A percentile compares a stretch with the other conserved stretches of the same genome.
phyloP scores from a whole-genome alignment of 2,329 filamentous ascomycete genomes.

The Septoria linicola region DNA sequence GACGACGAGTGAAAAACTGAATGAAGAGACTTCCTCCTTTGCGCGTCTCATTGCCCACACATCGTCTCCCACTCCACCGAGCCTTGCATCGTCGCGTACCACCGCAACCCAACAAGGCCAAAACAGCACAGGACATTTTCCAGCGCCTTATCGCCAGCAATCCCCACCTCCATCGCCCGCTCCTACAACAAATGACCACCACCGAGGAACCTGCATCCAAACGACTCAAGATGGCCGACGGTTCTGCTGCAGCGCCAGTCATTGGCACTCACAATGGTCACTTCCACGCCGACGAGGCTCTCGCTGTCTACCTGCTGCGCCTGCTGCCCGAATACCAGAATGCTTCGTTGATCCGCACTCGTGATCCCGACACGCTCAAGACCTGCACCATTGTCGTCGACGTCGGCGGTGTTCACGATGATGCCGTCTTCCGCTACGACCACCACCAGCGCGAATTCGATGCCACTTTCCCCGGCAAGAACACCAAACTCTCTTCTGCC shows the following conservation, averaged over 20 bases:
- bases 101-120: constrained; percentile 6
- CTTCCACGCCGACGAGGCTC: constrained; percentile 97
- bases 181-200: constrained; percentile 24
- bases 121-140: constrained; percentile 15
- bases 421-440: constrained; percentile 76
- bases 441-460: constrained; percentile 94
- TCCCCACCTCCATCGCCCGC: constrained; percentile 20
- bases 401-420: constrained; percentile 92
- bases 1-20: background rate
- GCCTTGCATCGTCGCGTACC: background rate
- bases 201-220: constrained; percentile 56
- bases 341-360: constrained; percentile 77
- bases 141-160: constrained; percentile 18
- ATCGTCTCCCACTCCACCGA: constrained; percentile 2
- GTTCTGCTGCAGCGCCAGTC: constrained; percentile 38
- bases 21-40: constrained; percentile 12
- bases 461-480: constrained; percentile 77
- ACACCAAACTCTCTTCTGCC: constrained; percentile 88
- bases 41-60: background rate
- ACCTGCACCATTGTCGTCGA: constrained; percentile 94
- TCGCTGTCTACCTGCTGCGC: constrained; percentile 94
- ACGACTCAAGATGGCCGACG: constrained; percentile 72
- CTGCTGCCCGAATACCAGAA: constrained; percentile 76
- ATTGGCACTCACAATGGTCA: constrained; percentile 97
- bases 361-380: constrained; percentile 74